A percentile compares a stretch with the other conserved stretches of the same genome.
Evolutionary conservation across 139 green algal genomes (phyloP).

Genomic region (Deuterostichococcus epilithicus): DNA sequence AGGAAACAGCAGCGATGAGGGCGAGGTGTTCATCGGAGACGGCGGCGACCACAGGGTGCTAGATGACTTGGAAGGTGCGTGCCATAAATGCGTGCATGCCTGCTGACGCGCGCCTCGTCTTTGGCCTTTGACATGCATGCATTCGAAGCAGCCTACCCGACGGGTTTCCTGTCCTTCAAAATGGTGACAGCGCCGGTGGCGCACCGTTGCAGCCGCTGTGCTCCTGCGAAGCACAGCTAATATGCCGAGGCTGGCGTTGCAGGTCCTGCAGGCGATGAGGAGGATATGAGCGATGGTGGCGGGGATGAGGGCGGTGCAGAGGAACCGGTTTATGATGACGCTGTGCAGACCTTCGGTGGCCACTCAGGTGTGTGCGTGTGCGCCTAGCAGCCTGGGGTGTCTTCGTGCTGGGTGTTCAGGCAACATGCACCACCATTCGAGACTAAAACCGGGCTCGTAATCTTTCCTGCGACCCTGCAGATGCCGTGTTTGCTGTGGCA

Average conservation of each 20-base stretch:
- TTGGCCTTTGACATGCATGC: not conserved
- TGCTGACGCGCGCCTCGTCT: not conserved
- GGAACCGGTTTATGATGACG: slow-evolving; percentile 45
- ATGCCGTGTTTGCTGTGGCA: slow-evolving; percentile 68
- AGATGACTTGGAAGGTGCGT: not conserved
- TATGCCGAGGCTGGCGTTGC: not conserved
- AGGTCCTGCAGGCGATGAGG: slow-evolving; percentile 25
- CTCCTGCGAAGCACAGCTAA: not conserved
- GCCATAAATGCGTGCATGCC: too few species aligned
- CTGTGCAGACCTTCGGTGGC: slow-evolving; percentile 61
- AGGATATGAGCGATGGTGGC: slow-evolving; percentile 8
- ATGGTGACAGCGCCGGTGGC: not conserved
- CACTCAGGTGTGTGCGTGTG: slow-evolving; percentile 39
- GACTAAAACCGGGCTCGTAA: not conserved
- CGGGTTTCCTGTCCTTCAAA: not conserved
- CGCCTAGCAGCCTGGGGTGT: not conserved
- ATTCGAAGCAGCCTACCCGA: not conserved
- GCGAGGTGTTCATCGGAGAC: not conserved
- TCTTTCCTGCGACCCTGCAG: slow-evolving; percentile 18
- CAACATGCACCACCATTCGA: not conserved
- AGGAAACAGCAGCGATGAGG: slow-evolving; percentile 1
- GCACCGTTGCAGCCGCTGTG: too few species aligned
- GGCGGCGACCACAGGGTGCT: slow-evolving; percentile 3
- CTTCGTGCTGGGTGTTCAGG: not conserved
- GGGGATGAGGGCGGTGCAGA: not conserved